Evolutionary conservation across 345 rosid genomes (phyloP).

Genomic region (Leavenworthia alabamica): DNA sequence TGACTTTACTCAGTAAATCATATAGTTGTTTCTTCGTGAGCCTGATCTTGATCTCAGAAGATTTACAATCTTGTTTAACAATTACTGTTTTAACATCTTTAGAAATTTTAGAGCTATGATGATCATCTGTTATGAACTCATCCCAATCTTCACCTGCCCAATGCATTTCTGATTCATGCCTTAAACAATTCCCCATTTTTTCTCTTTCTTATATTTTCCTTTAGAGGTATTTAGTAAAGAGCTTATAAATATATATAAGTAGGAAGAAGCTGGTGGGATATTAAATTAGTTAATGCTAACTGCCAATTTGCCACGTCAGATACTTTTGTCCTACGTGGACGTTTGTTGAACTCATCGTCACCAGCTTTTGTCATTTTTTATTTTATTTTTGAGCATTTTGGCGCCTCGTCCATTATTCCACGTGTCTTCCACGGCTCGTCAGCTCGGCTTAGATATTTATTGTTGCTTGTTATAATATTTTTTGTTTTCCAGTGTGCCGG

Average conservation of each 20-base stretch:
- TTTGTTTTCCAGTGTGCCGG: background rate
- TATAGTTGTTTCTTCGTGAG: slow-evolving; percentile 60
- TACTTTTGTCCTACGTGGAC: slow-evolving; percentile 24
- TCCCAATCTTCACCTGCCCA: slow-evolving; percentile 40
- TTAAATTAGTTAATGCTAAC: slow-evolving; percentile 4
- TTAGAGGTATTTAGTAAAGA: background rate
- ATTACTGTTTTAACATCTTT: background rate
- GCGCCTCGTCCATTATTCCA: background rate
- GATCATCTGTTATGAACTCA: slow-evolving; percentile 9
- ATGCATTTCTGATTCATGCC: slow-evolving; percentile 31
- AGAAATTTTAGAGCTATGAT: background rate
- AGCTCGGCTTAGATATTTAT: slow-evolving; percentile 18
- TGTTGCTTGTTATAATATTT: background rate
- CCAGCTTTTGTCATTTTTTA: slow-evolving; percentile 21
- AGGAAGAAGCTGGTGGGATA: slow-evolving; percentile 25
- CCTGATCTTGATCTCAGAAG: slow-evolving; percentile 59
- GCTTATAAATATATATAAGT: slow-evolving; percentile 6
- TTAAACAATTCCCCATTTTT: slow-evolving; percentile 34
- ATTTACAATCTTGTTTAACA: background rate
- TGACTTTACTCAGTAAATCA: slow-evolving; percentile 38
- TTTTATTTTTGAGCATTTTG: background rate
- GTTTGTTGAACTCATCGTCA: slow-evolving; percentile 26
- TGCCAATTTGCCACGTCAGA: slow-evolving; percentile 12
- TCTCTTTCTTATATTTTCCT: background rate
- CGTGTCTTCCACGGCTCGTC: slow-evolving; percentile 8